Evolutionary conservation across 441 rosid genomes (phyloP).

Genomic region (Mallotus japonicus): DNA sequence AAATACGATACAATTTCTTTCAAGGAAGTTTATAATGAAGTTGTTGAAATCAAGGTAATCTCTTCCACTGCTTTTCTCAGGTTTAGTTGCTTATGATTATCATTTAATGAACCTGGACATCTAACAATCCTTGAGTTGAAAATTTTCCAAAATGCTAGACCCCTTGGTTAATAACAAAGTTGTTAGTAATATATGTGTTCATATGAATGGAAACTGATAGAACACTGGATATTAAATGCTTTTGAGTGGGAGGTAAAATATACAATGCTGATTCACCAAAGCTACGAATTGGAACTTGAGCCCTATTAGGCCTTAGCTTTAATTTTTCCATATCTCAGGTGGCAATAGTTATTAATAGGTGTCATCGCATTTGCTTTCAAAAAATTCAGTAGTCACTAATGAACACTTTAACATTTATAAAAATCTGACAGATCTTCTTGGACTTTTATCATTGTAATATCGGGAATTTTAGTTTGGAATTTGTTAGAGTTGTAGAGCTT

Average conservation of each 20-base stretch:
- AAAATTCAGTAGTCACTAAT: no score
- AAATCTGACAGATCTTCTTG: neutral
- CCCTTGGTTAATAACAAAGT: neutral
- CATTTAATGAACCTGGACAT: slow-evolving; percentile 5
- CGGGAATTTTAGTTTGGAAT: slow-evolving; percentile 18
- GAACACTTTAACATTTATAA: no score
- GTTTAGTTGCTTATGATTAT: slow-evolving; percentile 11
- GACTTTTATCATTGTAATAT: neutral
- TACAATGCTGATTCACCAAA: neutral
- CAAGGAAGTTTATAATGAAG: slow-evolving; percentile 62
- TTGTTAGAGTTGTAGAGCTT: slow-evolving; percentile 7
- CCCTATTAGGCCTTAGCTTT: neutral
- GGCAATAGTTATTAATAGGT: neutral
- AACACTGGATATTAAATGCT: neutral
- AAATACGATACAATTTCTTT: slow-evolving; percentile 68
- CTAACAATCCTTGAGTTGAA: neutral
- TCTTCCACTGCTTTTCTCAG: slow-evolving; percentile 4
- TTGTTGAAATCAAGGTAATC: slow-evolving; percentile 71
- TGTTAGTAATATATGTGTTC: neutral
- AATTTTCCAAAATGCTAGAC: neutral
- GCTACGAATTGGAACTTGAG: neutral
- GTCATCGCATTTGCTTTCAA: neutral
- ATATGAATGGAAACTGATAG: neutral
- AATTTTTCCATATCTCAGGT: neutral
- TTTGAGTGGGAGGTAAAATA: slow-evolving; percentile 2